Evolutionary conservation across 2,329 filamentous ascomycete species (phyloP).

Genomic region (Botryosphaeria dothidea): DNA sequence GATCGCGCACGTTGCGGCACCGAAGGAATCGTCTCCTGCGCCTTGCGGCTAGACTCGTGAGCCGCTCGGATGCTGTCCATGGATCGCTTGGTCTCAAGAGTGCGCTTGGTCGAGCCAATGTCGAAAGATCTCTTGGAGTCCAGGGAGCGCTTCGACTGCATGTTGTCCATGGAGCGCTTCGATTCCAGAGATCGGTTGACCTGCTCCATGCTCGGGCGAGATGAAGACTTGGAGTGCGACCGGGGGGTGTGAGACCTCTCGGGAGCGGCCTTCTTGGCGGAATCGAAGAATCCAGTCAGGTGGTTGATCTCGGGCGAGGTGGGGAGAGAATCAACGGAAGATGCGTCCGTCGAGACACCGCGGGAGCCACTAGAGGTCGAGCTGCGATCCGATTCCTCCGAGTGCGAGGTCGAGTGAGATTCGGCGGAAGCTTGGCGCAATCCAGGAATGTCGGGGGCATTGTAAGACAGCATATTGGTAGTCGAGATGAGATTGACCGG

Average conservation of each 20-base stretch:
- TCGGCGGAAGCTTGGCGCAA: conserved; percentile 45
- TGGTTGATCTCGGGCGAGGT: conserved; percentile 58
- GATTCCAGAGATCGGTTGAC: conserved; percentile 1
- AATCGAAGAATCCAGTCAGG: conserved; percentile 59
- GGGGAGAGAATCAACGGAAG: conserved; percentile 49
- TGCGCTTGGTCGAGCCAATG: neutral
- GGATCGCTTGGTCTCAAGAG: neutral
- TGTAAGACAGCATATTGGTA: conserved; percentile 95
- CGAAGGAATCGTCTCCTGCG: conserved; percentile 59
- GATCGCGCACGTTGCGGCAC: conserved; percentile 80
- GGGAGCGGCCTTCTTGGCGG: conserved; percentile 40
- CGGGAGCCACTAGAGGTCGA: conserved; percentile 56
- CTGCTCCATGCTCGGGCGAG: conserved; percentile 11
- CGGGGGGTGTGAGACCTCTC: conserved; percentile 23
- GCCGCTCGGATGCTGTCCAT: conserved; percentile 15
- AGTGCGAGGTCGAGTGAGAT: conserved; percentile 50
- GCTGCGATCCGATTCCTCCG: conserved; percentile 71
- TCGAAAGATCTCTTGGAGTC: conserved; percentile 14
- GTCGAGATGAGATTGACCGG: conserved; percentile 88
- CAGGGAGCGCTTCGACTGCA: conserved; percentile 9
- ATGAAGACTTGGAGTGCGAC: conserved; percentile 9
- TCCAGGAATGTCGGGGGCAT: conserved; percentile 73
- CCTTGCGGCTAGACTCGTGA: conserved; percentile 24
- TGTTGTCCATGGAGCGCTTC: conserved; percentile 13
- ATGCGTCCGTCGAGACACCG: conserved; percentile 69